Evolutionary conservation across 306 rosid species (phyloP).

Genomic region (Vigna hirtella): DNA sequence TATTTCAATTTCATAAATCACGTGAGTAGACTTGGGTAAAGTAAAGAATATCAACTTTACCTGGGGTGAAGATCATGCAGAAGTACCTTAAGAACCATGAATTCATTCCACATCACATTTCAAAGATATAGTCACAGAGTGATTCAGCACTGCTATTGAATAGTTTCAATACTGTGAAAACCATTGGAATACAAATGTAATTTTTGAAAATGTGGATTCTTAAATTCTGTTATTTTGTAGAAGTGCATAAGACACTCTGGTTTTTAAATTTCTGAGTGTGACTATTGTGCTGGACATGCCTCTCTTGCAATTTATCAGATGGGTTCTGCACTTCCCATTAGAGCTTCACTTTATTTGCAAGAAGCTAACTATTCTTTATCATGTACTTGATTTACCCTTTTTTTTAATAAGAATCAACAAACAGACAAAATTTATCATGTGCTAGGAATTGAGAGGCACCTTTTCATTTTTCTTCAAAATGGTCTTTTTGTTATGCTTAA

Average conservation of each 20-base stretch:
- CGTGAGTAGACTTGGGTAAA: background rate
- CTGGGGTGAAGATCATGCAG: background rate
- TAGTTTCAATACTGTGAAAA: background rate
- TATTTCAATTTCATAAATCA: background rate
- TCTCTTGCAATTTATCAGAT: background rate
- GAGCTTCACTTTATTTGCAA: background rate
- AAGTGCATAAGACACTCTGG: background rate
- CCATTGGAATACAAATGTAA: conserved; percentile 1
- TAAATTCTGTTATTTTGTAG: conserved; percentile 9
- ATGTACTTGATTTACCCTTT: background rate
- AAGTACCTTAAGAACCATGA: background rate
- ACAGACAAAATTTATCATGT: background rate
- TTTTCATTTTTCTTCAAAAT: background rate
- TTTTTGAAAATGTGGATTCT: background rate
- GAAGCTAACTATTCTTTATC: background rate
- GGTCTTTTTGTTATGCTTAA: background rate
- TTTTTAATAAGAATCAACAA: background rate
- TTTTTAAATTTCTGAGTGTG: background rate
- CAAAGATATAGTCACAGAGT: background rate
- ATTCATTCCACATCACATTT: background rate
- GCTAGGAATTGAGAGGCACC: background rate
- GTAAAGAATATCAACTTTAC: background rate
- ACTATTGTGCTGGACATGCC: background rate
- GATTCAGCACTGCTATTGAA: background rate
- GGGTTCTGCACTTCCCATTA: background rate